Evolutionary conservation across 1,139 yeast genomes (phyloP), one percentile per base, ranked within the genome.

Genomic region (Scheffersomyces parashehatae): DNA sequence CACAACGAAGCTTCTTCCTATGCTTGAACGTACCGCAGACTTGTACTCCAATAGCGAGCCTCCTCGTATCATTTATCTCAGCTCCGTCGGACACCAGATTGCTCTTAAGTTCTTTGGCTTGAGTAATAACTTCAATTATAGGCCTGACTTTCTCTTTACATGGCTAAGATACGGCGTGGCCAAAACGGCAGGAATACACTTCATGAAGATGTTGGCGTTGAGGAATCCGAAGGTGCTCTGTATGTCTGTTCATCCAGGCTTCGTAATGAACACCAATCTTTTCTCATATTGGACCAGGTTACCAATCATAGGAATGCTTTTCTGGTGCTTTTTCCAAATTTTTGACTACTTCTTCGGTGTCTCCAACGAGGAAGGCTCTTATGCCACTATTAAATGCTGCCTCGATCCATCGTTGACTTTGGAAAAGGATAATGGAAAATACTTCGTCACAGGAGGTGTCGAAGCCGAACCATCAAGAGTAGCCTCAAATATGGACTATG

Each of bases 91-190:
- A 1, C 96, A 88, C 60, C 70, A 74, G 48, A 60, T 86, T 41
- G 80, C 82, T 29, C 59, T 79, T 30, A 65, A 64, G 35, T 76
- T 77, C 52, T 79, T 83, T 56, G 67, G 70, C 39, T 65, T 85
- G 58, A 66, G 70, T 46, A 69, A 73, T 42, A 68, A 70, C n/a
- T 83, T 83, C 63, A 71, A 85, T 51, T 75, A 74, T 55, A 60
- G 58, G 35, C 96, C 96, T 3, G 78, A 83, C 53, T 70, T 83
- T 30, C 37, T 87, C 1, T 88, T 85, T 64, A 83, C 93, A 1
- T 84, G 93, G 86, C 68, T 88, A 45, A 70, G 97, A 36, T 90
- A 87, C 55, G 91, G 89, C 0, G 68, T 83, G 65, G 87, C 95
- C 10, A 89, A 89, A 59, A 80, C 88, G 0, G 88, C 90, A 0